Conservation (phyloP, 495 filamentous ascomycete genomes). For the Penicillium antarcticum region DNA sequence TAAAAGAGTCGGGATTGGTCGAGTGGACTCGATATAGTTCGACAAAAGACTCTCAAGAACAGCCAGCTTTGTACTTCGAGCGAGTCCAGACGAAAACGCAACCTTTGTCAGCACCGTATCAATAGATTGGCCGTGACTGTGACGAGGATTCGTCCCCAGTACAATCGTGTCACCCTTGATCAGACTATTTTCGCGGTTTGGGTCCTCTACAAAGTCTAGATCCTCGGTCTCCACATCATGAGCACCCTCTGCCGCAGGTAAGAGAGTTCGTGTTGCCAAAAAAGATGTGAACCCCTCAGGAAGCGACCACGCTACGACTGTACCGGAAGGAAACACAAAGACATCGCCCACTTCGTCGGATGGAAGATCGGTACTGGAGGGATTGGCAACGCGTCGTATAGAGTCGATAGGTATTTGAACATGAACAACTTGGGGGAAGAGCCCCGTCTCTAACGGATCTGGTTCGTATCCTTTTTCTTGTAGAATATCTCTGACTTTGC, state of each 20-base stretch:
- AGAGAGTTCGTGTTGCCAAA: constrained; percentile 68
- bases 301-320: constrained; percentile 88
- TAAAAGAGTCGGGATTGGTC: constrained; percentile 70
- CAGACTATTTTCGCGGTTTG: constrained; percentile 66
- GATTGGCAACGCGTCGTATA: constrained; percentile 47
- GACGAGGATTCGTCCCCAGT: constrained; percentile 65
- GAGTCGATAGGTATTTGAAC: constrained; percentile 57
- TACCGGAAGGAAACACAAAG: constrained; percentile 96
- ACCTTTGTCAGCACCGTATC: constrained; percentile 89
- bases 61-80: constrained; percentile 92
- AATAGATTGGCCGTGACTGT: constrained; percentile 38
- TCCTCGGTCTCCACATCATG: constrained; percentile 80
- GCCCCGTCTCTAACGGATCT: constrained; percentile 57
- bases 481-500: constrained; percentile 65
- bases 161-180: constrained; percentile 89
- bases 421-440: constrained; percentile 67
- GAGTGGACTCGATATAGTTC: constrained; percentile 80
- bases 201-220: constrained; percentile 80
- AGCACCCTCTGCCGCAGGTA: constrained; percentile 72
- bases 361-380: constrained; percentile 54
- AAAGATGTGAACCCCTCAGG: constrained; percentile 65
- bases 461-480: constrained; percentile 64
- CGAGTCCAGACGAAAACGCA: constrained; percentile 93
- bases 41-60: constrained; percentile 81
- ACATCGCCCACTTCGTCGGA: constrained; percentile 73